Conservation (phyloP, 2,329 filamentous ascomycete genomes). For the Zopfia rhizophila region DNA sequence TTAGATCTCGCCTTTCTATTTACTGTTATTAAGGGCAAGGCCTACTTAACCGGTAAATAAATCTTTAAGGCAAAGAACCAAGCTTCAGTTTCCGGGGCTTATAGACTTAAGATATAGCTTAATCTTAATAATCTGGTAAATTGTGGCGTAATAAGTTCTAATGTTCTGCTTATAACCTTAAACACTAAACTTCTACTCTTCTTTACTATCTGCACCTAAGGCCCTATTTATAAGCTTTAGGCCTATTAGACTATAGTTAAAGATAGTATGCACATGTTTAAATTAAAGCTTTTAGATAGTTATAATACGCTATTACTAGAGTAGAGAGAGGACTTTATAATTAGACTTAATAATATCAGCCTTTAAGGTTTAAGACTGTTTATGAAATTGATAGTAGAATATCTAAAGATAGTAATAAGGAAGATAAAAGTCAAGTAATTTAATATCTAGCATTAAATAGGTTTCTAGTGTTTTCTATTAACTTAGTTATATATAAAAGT, state of each 20-base stretch:
- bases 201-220: slow-evolving; percentile 34
- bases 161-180: slow-evolving; percentile 10
- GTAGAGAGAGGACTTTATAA: slow-evolving; percentile 13
- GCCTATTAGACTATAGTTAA: slow-evolving; percentile 23
- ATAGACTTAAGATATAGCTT: slow-evolving; percentile 21
- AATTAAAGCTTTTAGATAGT: slow-evolving; percentile 15
- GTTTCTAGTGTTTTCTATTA: too few relatives aligned
- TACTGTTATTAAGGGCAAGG: slow-evolving; percentile 24
- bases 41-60: slow-evolving; percentile 23
- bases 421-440: slow-evolving; percentile 10
- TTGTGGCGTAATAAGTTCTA: slow-evolving; percentile 6
- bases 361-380: slow-evolving; percentile 9
- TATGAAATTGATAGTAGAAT: slow-evolving; percentile 9
- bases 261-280: slow-evolving; percentile 21
- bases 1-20: slow-evolving; percentile 20
- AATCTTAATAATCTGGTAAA: slow-evolving; percentile 15
- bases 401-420: slow-evolving; percentile 5
- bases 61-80: slow-evolving; percentile 30
- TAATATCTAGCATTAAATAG: too few relatives aligned
- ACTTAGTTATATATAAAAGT: too few relatives aligned
- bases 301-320: slow-evolving; percentile 14
- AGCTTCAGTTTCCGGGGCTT: slow-evolving; percentile 25
- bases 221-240: slow-evolving; percentile 35
- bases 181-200: slow-evolving; percentile 22
- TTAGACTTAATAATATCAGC: slow-evolving; percentile 13